Percentiles rank a stretch among this genome's conserved stretches.
phyloP scores from a whole-genome alignment of 306 rosid species.

The Cucurbita ficifolia region DNA sequence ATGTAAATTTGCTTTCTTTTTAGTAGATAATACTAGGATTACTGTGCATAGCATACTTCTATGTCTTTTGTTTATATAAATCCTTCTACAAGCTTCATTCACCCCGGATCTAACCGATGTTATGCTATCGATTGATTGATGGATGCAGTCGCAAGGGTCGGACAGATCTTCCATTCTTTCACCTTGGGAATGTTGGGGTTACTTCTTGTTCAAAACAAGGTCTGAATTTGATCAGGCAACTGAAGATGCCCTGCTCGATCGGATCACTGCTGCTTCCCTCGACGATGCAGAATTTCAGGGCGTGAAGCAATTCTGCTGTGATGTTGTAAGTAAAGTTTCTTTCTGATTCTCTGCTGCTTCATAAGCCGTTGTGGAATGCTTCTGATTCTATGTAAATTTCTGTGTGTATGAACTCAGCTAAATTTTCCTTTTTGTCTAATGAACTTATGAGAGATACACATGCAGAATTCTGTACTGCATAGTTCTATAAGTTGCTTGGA shows the following conservation, averaged over 20 bases:
- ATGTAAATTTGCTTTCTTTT: neutral
- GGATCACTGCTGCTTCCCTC: constrained; percentile 7
- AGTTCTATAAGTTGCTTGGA: neutral
- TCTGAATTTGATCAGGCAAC: constrained; percentile 20
- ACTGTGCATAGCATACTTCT: neutral
- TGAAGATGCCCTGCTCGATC: constrained; percentile 10
- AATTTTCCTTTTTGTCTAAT: neutral
- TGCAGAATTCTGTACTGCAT: neutral
- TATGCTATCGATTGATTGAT: neutral
- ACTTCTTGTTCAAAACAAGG: constrained; percentile 19
- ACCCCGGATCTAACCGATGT: neutral
- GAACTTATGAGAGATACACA: neutral
- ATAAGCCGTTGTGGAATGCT: neutral
- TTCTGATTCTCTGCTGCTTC: constrained; percentile 3
- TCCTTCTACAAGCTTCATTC: neutral
- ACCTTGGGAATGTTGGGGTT: constrained; percentile 34
- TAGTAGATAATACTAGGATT: neutral
- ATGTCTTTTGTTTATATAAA: neutral
- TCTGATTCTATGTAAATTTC: neutral
- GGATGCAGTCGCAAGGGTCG: constrained; percentile 9
- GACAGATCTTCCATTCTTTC: constrained; percentile 11
- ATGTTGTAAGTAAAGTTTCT: constrained; percentile 4
- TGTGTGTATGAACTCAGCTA: neutral
- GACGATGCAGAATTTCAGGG: constrained; percentile 18
- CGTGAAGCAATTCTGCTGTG: constrained; percentile 21